These are phyloP conservation scores for Scedosporium dehoogii DNA, from an alignment of 2,329 filamentous ascomycete species.

Conservation along the genomic window DNA sequence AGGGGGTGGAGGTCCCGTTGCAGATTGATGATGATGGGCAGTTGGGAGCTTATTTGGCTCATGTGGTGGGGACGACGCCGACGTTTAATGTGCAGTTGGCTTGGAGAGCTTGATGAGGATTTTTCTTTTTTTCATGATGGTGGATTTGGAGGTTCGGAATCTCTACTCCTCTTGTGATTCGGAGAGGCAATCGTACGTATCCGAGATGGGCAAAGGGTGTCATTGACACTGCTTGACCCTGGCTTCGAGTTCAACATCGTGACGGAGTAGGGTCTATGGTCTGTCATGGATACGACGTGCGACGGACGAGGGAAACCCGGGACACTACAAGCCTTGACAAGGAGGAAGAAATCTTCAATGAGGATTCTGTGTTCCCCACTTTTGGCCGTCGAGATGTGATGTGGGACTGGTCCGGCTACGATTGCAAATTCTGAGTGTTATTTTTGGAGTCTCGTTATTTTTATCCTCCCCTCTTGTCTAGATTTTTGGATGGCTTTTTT, in stretches of 20 bases:
- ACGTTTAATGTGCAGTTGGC: constrained; percentile 33
- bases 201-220: not conserved
- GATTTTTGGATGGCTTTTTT: not conserved
- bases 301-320: not conserved
- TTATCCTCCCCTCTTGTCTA: not conserved
- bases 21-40: constrained; percentile 63
- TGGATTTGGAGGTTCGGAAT: not conserved
- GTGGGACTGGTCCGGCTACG: not conserved
- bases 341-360: no score
- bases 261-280: not conserved
- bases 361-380: no score
- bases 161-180: not conserved
- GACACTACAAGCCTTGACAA: not conserved
- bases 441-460: not conserved
- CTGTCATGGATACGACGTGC: not conserved
- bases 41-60: constrained; percentile 59
- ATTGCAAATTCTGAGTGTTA: not conserved
- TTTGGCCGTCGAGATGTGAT: not conserved
- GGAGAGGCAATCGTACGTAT: not conserved
- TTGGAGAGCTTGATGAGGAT: constrained; percentile 11
- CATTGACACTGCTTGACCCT: not conserved
- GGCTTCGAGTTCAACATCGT: not conserved
- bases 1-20: constrained; percentile 51
- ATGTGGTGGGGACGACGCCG: constrained; percentile 39
- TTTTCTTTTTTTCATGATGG: not conserved